Base-by-base conservation (phyloP, 306 rosid species). In the Trichosanthes cucumerina region DNA sequence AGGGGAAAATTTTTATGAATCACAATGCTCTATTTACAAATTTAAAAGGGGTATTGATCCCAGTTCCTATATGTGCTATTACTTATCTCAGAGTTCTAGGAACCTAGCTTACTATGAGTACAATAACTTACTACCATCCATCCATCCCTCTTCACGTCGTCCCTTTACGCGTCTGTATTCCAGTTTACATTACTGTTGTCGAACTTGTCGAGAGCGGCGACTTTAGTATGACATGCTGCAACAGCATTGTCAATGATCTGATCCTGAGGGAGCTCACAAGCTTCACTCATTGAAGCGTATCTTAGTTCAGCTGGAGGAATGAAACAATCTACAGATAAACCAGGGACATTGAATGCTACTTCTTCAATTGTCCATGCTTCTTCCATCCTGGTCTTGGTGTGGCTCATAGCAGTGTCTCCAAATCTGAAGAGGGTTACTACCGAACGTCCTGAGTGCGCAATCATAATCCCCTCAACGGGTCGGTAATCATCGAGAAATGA, bases 381-480 rank as follows among this genome's bases (percentile, higher is more conserved):
- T 87, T 95, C 98, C 98, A 95, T 95, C 86, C 92, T 86, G 12
- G 98, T 92, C 81, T 95, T 95, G 3, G 98, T 92, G 89, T 95
- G 98, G 81, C 98, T 95, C 98, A 95, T 84, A 23, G 98, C 93
- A n/a, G 98, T 95, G 82, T 95, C 98, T 75, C 98, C 98, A 70
- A 95, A 95, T 85, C 98, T 91, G 90, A 95, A 95, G 53, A 95
- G 97, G 34, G 98, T 95, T 77, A 91, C 98, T 33, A 92, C 92
- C 2, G 98, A 95, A 53, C 96, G 96, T 41, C 98, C 98, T 0
- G 97, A 92, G 81, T 95, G 98, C 34, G 98, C 97, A 18, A 95
- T 89, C 97, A 92, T 89, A 47, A 95, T 88, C 39, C 97, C 98
- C 78, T 95, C 98, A 52, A 95, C 90, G 0, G 97, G 91, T 76